These are phyloP conservation scores for Paecilomyces sp. DNA, from an alignment of 2,329 filamentous ascomycete genomes.

Conservation along the genomic window DNA sequence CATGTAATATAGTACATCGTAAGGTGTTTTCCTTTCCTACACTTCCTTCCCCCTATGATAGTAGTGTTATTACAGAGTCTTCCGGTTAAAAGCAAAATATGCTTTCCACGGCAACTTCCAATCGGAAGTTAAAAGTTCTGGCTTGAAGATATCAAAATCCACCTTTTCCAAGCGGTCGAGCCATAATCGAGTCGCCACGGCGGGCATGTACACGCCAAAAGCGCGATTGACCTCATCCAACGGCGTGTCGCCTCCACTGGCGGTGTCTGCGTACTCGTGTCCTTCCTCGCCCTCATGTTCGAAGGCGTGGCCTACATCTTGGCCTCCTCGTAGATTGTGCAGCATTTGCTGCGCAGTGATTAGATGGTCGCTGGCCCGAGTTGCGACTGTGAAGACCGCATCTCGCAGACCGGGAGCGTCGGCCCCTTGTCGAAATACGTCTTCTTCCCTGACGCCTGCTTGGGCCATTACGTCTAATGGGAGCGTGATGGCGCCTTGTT, in stretches of 20 bases:
- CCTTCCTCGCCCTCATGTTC: slow-evolving; percentile 78
- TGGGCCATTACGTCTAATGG: slow-evolving; percentile 88
- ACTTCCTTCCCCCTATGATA: neutral
- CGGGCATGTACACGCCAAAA: slow-evolving; percentile 76
- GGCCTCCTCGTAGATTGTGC: slow-evolving; percentile 65
- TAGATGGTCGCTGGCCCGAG: slow-evolving; percentile 88
- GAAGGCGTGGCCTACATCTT: slow-evolving; percentile 75
- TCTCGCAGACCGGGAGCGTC: slow-evolving; percentile 76
- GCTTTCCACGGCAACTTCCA: slow-evolving; percentile 85
- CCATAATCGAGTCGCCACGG: slow-evolving; percentile 70
- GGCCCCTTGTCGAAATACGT: slow-evolving; percentile 74
- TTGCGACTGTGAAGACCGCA: slow-evolving; percentile 86
- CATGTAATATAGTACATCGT: neutral
- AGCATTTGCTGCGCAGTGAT: slow-evolving; percentile 93
- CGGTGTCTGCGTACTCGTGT: slow-evolving; percentile 39
- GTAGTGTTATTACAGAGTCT: slow-evolving; percentile 36
- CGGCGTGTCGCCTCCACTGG: slow-evolving; percentile 10
- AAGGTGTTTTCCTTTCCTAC: neutral
- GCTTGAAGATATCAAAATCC: slow-evolving; percentile 75
- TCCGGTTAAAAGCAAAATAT: slow-evolving; percentile 53
- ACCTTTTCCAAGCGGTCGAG: slow-evolving; percentile 67
- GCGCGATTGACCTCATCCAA: slow-evolving; percentile 55
- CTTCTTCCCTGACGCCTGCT: slow-evolving; percentile 73
- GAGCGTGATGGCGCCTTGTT: slow-evolving; percentile 64
- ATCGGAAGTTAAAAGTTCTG: slow-evolving; percentile 55